A percentile compares a stretch with the other conserved stretches of the same genome.
phyloP scores from a whole-genome alignment of 2,329 filamentous ascomycete species.

The Aspergillus piperis region DNA sequence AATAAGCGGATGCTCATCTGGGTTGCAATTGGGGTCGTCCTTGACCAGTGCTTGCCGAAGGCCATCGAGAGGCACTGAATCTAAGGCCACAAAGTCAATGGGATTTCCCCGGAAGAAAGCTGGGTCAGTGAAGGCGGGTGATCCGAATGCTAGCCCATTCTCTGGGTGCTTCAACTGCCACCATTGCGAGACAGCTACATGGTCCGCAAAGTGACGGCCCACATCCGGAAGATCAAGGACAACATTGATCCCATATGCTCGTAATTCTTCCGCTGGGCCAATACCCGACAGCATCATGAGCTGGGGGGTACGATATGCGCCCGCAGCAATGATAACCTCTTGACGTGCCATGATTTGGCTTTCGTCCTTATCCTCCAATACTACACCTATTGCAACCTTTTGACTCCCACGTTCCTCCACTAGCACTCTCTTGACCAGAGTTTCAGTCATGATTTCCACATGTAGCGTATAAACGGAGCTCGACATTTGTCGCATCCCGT shows the following conservation, averaged over 20 bases:
- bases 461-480: conserved; percentile 12
- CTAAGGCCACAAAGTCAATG: conserved; percentile 17
- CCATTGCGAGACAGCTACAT: conserved; percentile 12
- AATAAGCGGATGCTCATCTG: not conserved
- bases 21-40: not conserved
- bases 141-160: conserved; percentile 19
- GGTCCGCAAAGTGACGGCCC: conserved; percentile 15
- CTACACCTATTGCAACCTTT: conserved; percentile 4
- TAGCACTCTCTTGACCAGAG: conserved; percentile 7
- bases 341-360: conserved; percentile 28
- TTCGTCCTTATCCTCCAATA: not conserved
- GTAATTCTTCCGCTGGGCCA: conserved; percentile 27
- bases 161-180: conserved; percentile 23
- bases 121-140: conserved; percentile 13
- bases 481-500: conserved; percentile 12
- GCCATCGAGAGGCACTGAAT: conserved; percentile 8
- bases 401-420: not conserved
- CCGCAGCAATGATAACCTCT: conserved; percentile 48
- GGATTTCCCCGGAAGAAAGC: conserved; percentile 18
- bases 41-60: not conserved
- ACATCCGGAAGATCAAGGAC: conserved; percentile 14
- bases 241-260: conserved; percentile 30
- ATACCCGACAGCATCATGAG: conserved; percentile 36
- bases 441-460: conserved; percentile 11
- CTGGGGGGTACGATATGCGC: conserved; percentile 47